Evolutionary conservation across 2,329 filamentous ascomycete genomes (phyloP).

Genomic region (Zalaria sp.): DNA sequence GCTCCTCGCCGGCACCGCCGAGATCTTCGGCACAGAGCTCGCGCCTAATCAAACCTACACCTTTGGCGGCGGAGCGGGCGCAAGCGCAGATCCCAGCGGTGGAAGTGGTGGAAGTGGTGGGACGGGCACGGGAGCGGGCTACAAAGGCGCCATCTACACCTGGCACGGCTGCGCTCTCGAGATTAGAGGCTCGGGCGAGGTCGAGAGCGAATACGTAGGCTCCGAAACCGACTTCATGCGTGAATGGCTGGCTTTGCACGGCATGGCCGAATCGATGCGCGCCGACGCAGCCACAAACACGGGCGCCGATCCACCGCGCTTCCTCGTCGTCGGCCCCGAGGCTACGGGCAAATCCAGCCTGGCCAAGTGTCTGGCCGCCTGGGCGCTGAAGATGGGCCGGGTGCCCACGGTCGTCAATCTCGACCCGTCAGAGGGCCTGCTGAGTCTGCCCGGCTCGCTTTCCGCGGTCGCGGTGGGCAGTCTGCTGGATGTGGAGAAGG

Average conservation of each 20-base stretch:
- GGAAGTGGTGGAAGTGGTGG: too few relatives aligned
- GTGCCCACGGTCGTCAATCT: slow-evolving; percentile 70
- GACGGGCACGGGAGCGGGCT: too few relatives aligned
- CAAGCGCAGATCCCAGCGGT: too few relatives aligned
- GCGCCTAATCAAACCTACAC: slow-evolving; percentile 66
- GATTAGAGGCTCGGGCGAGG: slow-evolving; percentile 47
- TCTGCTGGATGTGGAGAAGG: slow-evolving; percentile 71
- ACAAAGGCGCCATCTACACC: slow-evolving; percentile 76
- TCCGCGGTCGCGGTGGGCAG: slow-evolving; percentile 78
- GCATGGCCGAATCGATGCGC: slow-evolving; percentile 64
- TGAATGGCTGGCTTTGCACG: slow-evolving; percentile 73
- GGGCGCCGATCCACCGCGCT: slow-evolving; percentile 49
- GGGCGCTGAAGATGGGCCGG: slow-evolving; percentile 66
- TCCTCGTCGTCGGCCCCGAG: slow-evolving; percentile 68
- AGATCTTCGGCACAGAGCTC: slow-evolving; percentile 91
- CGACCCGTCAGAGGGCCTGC: slow-evolving; percentile 56
- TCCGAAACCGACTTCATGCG: slow-evolving; percentile 67
- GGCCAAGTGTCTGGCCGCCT: slow-evolving; percentile 51
- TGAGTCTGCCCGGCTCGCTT: slow-evolving; percentile 53
- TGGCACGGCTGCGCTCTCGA: slow-evolving; percentile 85
- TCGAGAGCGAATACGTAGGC: slow-evolving; percentile 52
- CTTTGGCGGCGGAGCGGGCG: slow-evolving; percentile 51
- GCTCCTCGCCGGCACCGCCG: slow-evolving; percentile 68
- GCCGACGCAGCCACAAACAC: slow-evolving; percentile 32
- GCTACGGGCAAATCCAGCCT: slow-evolving; percentile 54